Evolutionary conservation across 768 basidiomycete genomes (phyloP).

Genomic region (Russula virescens): DNA sequence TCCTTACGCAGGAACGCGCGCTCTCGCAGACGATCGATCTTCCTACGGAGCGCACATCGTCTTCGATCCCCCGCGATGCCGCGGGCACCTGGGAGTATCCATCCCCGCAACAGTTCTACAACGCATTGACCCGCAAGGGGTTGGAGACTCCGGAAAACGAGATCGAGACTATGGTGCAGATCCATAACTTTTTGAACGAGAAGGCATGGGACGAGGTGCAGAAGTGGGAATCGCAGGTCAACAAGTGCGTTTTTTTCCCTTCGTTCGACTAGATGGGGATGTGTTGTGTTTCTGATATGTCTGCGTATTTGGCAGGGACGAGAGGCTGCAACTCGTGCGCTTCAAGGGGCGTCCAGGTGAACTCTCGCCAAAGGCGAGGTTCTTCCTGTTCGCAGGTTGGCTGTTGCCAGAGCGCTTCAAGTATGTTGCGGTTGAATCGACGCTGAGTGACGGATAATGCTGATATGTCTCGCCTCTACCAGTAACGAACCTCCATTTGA

Average conservation of each 20-base stretch:
- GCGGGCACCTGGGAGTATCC: conserved; percentile 85
- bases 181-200: conserved; percentile 98
- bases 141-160: conserved; percentile 97
- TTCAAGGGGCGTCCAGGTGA: conserved; percentile 91
- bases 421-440: conserved; percentile 39
- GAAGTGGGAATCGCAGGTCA: conserved; percentile 77
- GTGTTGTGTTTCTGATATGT: neutral
- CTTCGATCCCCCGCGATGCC: conserved; percentile 76
- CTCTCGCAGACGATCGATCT: conserved; percentile 53
- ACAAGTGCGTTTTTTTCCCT: conserved; percentile 43
- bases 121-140: conserved; percentile 92
- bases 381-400: conserved; percentile 84
- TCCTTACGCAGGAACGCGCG: conserved; percentile 63
- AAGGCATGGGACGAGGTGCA: conserved; percentile 92
- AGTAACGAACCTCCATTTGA: conserved; percentile 95
- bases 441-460: neutral
- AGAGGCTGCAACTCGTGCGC: conserved; percentile 67
- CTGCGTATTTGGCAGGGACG: conserved; percentile 39
- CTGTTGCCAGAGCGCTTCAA: conserved; percentile 86
- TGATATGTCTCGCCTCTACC: conserved; percentile 6
- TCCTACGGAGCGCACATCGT: conserved; percentile 68
- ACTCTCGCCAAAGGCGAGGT: conserved; percentile 88
- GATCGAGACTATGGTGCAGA: conserved; percentile 94
- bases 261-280: neutral
- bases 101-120: conserved; percentile 96